A percentile compares a stretch with the other conserved stretches of the same genome.
Evolutionary conservation across 306 rosid genomes (phyloP).

Genomic region (Argentina anserina): DNA sequence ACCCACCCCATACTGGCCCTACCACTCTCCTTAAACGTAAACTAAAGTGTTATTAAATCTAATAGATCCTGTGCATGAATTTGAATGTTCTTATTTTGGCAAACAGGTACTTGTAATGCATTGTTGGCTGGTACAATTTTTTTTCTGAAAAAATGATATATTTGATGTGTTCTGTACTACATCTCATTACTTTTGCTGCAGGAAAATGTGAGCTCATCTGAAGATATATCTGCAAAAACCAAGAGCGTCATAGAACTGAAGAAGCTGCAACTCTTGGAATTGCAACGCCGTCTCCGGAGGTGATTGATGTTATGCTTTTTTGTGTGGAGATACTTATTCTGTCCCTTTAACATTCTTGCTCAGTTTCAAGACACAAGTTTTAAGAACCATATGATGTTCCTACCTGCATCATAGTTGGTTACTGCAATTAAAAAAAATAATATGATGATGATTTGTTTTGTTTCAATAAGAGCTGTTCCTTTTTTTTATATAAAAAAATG

Average conservation of each 20-base stretch:
- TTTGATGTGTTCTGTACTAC: conserved; percentile 10
- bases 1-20: not conserved
- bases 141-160: conserved; percentile 5
- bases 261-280: conserved; percentile 87
- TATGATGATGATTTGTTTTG: too few species aligned
- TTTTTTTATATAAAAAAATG: not conserved
- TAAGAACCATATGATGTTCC: not conserved
- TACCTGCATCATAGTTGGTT: not conserved
- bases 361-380: not conserved
- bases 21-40: not conserved
- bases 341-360: not conserved
- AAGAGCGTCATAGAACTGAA: conserved; percentile 98
- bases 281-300: conserved; percentile 96
- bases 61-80: conserved; percentile 3
- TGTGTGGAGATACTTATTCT: not conserved
- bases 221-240: conserved; percentile 95
- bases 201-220: conserved; percentile 93
- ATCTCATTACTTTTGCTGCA: conserved; percentile 30
- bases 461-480: too few species aligned
- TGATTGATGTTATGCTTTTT: conserved; percentile 19
- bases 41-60: not conserved
- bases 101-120: not conserved
- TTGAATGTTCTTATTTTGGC: not conserved
- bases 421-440: too few species aligned
- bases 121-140: not conserved